Conservation (phyloP, 2,329 filamentous ascomycete genomes). For the Pezicula carpinea region DNA sequence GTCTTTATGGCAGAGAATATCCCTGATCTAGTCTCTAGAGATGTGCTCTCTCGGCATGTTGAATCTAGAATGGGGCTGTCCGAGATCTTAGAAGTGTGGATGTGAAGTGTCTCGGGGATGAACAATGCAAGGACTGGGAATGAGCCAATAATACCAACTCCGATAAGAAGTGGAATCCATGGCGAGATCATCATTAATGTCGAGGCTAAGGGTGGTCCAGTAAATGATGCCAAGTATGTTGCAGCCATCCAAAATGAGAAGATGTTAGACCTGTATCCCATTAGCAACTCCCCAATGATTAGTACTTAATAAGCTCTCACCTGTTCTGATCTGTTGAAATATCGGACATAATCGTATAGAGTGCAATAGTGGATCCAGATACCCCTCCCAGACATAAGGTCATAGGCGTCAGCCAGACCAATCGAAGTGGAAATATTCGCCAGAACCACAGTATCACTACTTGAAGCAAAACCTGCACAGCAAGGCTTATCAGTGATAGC, state of each 20-base stretch:
- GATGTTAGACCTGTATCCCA: slow-evolving; percentile 27
- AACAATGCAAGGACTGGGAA: slow-evolving; percentile 20
- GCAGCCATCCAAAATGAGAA: slow-evolving; percentile 30
- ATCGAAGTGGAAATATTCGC: slow-evolving; percentile 26
- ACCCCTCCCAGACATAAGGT: slow-evolving; percentile 32
- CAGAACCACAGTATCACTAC: slow-evolving; percentile 32
- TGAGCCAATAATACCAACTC: slow-evolving; percentile 9
- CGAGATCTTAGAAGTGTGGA: slow-evolving; percentile 7
- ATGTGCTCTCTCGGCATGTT: not conserved
- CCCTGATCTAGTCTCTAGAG: not conserved
- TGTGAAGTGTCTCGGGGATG: slow-evolving; percentile 27
- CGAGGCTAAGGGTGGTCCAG: slow-evolving; percentile 33
- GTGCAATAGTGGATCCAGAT: slow-evolving; percentile 28
- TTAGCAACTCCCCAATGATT: not conserved
- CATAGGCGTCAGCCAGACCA: slow-evolving; percentile 31
- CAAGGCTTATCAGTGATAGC: slow-evolving; percentile 27
- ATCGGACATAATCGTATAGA: slow-evolving; percentile 34
- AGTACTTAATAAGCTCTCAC: slow-evolving; percentile 18
- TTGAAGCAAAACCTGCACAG: slow-evolving; percentile 23
- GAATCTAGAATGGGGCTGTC: slow-evolving; percentile 1
- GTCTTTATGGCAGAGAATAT: not conserved
- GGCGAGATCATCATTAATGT: slow-evolving; percentile 30
- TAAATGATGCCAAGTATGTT: slow-evolving; percentile 30
- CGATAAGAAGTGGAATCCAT: slow-evolving; percentile 21
- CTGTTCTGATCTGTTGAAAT: slow-evolving; percentile 32